These are phyloP conservation scores for Eucalyptus cloeziana DNA, from an alignment of 345 rosid genomes.

Conservation along the genomic window DNA sequence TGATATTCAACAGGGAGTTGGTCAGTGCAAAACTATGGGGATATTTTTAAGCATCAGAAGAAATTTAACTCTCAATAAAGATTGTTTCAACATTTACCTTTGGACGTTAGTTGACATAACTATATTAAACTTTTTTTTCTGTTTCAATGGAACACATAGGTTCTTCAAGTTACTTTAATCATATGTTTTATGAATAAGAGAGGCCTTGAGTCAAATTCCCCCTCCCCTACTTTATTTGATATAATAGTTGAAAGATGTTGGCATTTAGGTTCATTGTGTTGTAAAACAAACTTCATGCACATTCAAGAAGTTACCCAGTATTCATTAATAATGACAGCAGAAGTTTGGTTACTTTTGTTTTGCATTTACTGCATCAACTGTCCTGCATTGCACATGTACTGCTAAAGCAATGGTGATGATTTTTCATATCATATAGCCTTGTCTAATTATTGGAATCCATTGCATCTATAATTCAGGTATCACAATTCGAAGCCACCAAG, in stretches of 20 bases:
- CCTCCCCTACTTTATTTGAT: not conserved
- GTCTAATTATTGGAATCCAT: not conserved
- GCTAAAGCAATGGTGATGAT: not conserved
- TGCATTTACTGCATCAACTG: not conserved
- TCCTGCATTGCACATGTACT: not conserved
- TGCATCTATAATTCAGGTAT: slow-evolving; percentile 12
- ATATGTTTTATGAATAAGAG: not conserved
- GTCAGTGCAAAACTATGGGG: not conserved
- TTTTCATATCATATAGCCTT: not conserved
- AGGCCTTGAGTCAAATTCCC: not conserved
- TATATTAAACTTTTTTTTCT: not conserved
- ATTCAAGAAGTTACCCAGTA: not conserved
- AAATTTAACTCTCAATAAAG: not conserved
- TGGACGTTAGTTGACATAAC: not conserved
- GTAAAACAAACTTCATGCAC: not conserved
- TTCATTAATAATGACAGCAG: not conserved
- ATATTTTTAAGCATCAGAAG: not conserved
- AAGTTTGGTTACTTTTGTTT: not conserved
- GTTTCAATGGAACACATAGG: not conserved
- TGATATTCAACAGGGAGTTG: not conserved
- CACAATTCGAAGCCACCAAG: slow-evolving; percentile 22
- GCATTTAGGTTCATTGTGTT: not conserved
- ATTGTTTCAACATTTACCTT: not conserved
- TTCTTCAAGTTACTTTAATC: not conserved
- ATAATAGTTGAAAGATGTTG: not conserved